A percentile compares a stretch with the other conserved stretches of the same genome.
phyloP scores from a whole-genome alignment of 2,329 filamentous ascomycete species.

The Pseudomassariella vexata region DNA sequence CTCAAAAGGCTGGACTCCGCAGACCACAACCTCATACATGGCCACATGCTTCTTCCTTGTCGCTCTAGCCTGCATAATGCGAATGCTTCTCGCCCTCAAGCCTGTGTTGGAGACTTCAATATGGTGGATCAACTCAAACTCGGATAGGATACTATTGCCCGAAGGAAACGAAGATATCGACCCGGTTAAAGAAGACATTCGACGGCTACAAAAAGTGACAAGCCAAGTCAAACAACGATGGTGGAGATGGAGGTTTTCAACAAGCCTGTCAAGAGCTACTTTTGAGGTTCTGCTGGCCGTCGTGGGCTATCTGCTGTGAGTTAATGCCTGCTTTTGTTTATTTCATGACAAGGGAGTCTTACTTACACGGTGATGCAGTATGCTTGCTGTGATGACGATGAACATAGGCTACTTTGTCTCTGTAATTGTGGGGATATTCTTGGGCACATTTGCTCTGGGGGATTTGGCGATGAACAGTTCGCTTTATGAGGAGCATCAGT shows the following conservation, averaged over 20 bases:
- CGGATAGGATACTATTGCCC: too few relatives aligned
- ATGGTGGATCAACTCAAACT: slow-evolving; percentile 28
- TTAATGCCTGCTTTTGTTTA: too few relatives aligned
- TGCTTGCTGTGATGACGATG: slow-evolving; percentile 77
- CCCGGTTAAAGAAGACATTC: slow-evolving; percentile 37
- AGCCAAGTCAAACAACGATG: background rate
- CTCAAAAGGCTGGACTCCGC: slow-evolving; percentile 57
- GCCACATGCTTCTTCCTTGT: slow-evolving; percentile 69
- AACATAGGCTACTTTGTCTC: slow-evolving; percentile 83
- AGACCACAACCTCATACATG: slow-evolving; percentile 52
- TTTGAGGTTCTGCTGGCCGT: slow-evolving; percentile 56
- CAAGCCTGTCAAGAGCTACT: slow-evolving; percentile 59
- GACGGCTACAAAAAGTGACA: slow-evolving; percentile 38
- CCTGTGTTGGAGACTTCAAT: slow-evolving; percentile 44
- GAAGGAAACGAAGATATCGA: background rate
- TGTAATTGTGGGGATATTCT: slow-evolving; percentile 56
- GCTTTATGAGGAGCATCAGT: slow-evolving; percentile 6
- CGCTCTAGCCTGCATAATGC: slow-evolving; percentile 52
- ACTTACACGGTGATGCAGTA: too few relatives aligned
- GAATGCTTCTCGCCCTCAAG: slow-evolving; percentile 53
- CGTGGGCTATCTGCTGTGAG: slow-evolving; percentile 65
- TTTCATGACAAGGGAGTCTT: too few relatives aligned
- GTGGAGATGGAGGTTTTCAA: slow-evolving; percentile 58
- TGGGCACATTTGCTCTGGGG: slow-evolving; percentile 31
- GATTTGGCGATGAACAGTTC: slow-evolving; percentile 38